A percentile compares a stretch with the other conserved stretches of the same genome.
Evolutionary conservation across 441 rosid genomes (phyloP).

Genomic region (Mallotus repandus): DNA sequence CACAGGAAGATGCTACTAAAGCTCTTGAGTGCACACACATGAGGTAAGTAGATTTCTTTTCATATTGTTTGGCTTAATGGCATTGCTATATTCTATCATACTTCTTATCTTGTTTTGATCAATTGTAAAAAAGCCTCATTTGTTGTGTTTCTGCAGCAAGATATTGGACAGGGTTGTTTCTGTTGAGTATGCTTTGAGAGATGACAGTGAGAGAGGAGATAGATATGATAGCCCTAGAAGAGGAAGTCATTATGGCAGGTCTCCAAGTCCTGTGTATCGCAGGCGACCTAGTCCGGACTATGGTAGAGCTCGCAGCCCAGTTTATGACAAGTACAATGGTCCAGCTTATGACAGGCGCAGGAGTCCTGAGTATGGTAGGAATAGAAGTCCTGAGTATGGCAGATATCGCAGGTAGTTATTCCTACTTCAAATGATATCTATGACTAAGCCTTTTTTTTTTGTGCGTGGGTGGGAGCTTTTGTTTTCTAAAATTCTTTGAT

Average conservation of each 20-base stretch:
- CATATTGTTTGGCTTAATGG: not conserved
- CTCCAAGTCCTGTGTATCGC: constrained; percentile 57
- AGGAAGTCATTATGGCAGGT: constrained; percentile 47
- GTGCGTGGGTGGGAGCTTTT: too few species aligned
- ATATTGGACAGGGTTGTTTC: constrained; percentile 77
- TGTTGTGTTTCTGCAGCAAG: constrained; percentile 45
- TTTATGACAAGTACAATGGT: constrained; percentile 46
- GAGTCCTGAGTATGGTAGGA: constrained; percentile 56
- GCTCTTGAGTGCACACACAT: constrained; percentile 75
- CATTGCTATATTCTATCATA: not conserved
- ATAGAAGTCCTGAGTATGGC: constrained; percentile 50
- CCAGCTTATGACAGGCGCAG: constrained; percentile 43
- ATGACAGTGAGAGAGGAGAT: constrained; percentile 71
- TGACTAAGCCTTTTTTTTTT: not conserved
- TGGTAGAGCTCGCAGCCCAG: constrained; percentile 61
- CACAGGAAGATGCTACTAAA: constrained; percentile 81
- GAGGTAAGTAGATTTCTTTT: constrained; percentile 40
- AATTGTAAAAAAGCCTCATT: too few species aligned
- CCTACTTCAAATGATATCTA: not conserved
- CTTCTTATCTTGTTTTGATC: not conserved
- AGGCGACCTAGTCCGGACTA: constrained; percentile 74
- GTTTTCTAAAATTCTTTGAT: too few species aligned
- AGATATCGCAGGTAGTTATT: constrained; percentile 62
- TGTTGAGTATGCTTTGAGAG: constrained; percentile 86
- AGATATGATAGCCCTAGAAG: constrained; percentile 56